Evolutionary conservation across 2,329 filamentous ascomycete species (phyloP).

Genomic region (Falciphora oryzae): DNA sequence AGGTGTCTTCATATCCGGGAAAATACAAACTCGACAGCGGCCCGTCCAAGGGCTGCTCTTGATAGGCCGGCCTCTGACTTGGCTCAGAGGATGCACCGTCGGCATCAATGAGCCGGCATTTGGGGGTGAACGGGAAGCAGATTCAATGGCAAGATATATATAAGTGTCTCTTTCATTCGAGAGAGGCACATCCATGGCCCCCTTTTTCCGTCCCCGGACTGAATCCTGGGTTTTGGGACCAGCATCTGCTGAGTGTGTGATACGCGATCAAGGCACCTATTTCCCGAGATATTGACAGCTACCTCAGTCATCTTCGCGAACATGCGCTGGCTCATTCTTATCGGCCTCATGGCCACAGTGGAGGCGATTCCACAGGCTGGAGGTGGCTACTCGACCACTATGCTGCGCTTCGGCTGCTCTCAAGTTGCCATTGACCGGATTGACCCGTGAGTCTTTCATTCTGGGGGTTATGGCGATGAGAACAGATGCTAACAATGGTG

Average conservation of each 20-base stretch:
- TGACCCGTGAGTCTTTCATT: neutral
- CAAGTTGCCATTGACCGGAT: constrained; percentile 7
- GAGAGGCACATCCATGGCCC: no score
- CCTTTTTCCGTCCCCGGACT: neutral
- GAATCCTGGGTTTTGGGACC: neutral
- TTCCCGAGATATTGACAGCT: neutral
- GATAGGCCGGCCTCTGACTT: neutral
- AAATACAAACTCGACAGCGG: neutral
- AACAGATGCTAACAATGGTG: neutral
- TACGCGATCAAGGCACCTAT: neutral
- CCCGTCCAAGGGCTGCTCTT: neutral
- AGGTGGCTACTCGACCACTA: neutral
- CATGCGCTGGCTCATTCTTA: neutral
- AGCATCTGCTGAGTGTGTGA: neutral
- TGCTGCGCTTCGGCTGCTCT: constrained; percentile 10
- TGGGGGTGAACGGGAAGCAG: neutral
- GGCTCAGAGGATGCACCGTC: neutral
- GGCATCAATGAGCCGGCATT: neutral
- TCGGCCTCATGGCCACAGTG: neutral
- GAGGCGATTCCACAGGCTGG: neutral
- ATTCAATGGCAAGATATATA: neutral
- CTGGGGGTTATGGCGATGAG: neutral
- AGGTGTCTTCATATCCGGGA: neutral
- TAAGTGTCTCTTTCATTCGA: neutral
- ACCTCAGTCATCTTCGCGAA: neutral